Conservation (phyloP, 805 yeast genomes). For the Saccharomycopsis oosterbeekiorum region DNA sequence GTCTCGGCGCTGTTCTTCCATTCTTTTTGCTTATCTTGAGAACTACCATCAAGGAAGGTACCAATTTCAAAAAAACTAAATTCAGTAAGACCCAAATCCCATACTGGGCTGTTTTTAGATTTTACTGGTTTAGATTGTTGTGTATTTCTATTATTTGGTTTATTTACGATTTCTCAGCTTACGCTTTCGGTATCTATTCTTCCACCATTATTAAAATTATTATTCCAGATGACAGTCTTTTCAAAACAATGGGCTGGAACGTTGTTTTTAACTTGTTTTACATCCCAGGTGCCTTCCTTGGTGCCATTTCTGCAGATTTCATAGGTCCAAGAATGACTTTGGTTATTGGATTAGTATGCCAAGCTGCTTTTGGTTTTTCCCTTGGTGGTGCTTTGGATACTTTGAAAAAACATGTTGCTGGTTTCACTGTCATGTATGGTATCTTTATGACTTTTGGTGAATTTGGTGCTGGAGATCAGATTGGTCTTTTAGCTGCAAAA, state of each 20-base stretch:
- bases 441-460: conserved; percentile 82
- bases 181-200: conserved; percentile 81
- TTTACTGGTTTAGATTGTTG: conserved; percentile 71
- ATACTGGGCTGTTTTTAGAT: conserved; percentile 56
- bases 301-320: conserved; percentile 76
- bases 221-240: conserved; percentile 51
- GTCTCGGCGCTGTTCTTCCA: conserved; percentile 87
- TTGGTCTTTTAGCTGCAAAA: conserved; percentile 81
- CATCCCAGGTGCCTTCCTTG: conserved; percentile 81
- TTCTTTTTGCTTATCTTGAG: conserved; percentile 67
- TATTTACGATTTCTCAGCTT: conserved; percentile 81
- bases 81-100: conserved; percentile 63
- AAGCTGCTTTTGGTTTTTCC: conserved; percentile 71
- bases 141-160: conserved; percentile 80
- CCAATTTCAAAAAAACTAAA: conserved; percentile 57
- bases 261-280: conserved; percentile 81
- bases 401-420: conserved; percentile 56
- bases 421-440: conserved; percentile 79
- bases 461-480: conserved; percentile 89
- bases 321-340: conserved; percentile 82
- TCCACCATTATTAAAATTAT: conserved; percentile 52
- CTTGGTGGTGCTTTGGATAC: conserved; percentile 64
- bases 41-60: conserved; percentile 62
- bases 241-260: conserved; percentile 85
- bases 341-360: conserved; percentile 55